phyloP scores from a whole-genome alignment of 768 basidiomycete species.

The Clitopilus hobsonii region DNA sequence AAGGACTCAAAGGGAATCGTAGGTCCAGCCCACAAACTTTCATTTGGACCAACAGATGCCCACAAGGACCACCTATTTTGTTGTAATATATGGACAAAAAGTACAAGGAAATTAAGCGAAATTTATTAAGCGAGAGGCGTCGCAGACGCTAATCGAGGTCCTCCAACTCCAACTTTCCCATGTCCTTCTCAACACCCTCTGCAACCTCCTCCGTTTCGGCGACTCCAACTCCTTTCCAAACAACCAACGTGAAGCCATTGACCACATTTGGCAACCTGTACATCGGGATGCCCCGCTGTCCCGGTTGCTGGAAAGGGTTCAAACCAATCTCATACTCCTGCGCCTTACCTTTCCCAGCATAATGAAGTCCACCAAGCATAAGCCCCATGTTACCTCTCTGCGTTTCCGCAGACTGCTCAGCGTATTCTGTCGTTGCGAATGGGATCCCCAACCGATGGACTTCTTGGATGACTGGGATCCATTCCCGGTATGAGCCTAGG shows the following conservation, averaged over 20 bases:
- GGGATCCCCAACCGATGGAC: conserved; percentile 10
- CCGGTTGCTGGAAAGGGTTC: conserved; percentile 17
- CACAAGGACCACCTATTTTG: too few relatives aligned
- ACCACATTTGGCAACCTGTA: conserved; percentile 10
- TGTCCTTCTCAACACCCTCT: not conserved
- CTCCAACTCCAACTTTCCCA: not conserved
- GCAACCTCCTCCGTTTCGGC: not conserved
- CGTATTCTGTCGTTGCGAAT: conserved; percentile 16
- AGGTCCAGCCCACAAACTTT: too few relatives aligned
- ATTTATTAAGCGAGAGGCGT: not conserved
- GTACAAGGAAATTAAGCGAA: not conserved
- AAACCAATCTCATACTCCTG: conserved; percentile 12
- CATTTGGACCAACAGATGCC: too few relatives aligned
- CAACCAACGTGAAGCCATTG: conserved; percentile 13
- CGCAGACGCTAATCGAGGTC: not conserved
- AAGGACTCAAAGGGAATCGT: too few relatives aligned
- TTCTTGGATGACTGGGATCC: conserved; percentile 25
- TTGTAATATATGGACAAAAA: not conserved
- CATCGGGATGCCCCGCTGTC: conserved; percentile 11
- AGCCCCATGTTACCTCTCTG: conserved; percentile 3
- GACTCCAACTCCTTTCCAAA: not conserved
- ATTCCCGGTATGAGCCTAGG: conserved; percentile 28
- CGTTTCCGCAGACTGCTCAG: conserved; percentile 16
- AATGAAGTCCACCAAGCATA: not conserved
- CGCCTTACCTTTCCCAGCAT: not conserved